A percentile compares a stretch with the other conserved stretches of the same genome.
These are phyloP conservation scores for Chlorella vulgaris DNA, from an alignment of 139 green algal genomes.

Conservation along the genomic window DNA sequence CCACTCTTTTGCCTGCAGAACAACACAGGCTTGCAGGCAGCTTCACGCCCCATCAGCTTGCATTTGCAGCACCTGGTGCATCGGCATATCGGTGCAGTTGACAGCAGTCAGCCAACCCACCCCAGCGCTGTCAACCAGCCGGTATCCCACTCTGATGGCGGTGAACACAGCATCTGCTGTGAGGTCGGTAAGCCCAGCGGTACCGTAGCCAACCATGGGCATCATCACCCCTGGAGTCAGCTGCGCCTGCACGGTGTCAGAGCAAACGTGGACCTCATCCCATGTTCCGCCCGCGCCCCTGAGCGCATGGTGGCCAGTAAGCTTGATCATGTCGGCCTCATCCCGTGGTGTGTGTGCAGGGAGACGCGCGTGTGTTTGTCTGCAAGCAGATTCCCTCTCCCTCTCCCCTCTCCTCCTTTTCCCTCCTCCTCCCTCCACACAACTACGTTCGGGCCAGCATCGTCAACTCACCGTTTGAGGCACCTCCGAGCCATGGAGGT, in stretches of 20 bases:
- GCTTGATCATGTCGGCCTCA: too few relatives aligned
- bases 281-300: too few relatives aligned
- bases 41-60: neutral
- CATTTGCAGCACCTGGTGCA: too few relatives aligned
- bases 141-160: conserved; percentile 70
- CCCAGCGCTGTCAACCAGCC: conserved; percentile 75
- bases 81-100: neutral
- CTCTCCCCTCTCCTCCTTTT: too few relatives aligned
- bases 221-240: conserved; percentile 62
- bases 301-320: too few relatives aligned
- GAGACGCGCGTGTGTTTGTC: too few relatives aligned
- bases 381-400: too few relatives aligned
- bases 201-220: conserved; percentile 82
- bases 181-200: conserved; percentile 66
- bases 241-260: conserved; percentile 32
- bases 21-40: neutral
- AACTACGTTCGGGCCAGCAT: too few relatives aligned
- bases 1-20: conserved; percentile 71
- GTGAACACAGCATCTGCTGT: conserved; percentile 59
- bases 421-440: too few relatives aligned
- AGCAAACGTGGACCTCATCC: neutral
- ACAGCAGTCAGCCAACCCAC: conserved; percentile 27
- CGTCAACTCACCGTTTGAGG: conserved; percentile 13
- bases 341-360: too few relatives aligned
- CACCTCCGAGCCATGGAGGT: conserved; percentile 19